These are phyloP conservation scores for Farysia itapuensis DNA, from an alignment of 1,284 basidiomycete species.

Conservation along the genomic window DNA sequence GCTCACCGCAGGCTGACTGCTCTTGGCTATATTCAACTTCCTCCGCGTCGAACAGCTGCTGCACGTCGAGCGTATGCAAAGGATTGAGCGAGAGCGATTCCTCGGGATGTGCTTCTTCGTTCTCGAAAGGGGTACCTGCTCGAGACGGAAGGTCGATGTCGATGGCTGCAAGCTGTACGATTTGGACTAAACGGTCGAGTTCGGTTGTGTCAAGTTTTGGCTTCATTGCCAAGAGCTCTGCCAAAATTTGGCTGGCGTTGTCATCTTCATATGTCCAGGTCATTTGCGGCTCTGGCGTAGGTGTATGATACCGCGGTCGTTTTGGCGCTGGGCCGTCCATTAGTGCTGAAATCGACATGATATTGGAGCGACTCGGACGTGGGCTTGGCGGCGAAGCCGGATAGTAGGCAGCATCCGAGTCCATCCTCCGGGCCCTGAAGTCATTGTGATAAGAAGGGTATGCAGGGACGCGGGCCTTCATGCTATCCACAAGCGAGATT, in stretches of 20 bases:
- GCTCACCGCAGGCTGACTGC: conserved; percentile 8
- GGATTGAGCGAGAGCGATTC: conserved; percentile 12
- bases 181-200: conserved; percentile 28
- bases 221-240: conserved; percentile 7
- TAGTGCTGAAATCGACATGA: conserved; percentile 40
- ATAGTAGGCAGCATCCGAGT: not conserved
- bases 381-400: conserved; percentile 13
- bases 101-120: conserved; percentile 2
- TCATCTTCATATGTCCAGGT: conserved; percentile 34
- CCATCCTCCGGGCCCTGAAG: conserved; percentile 2
- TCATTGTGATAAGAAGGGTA: not conserved
- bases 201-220: conserved; percentile 27
- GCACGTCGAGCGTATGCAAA: conserved; percentile 17
- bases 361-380: conserved; percentile 25
- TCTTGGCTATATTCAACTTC: conserved; percentile 20
- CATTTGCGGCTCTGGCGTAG: conserved; percentile 5
- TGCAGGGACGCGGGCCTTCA: conserved; percentile 1
- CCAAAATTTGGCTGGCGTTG: conserved; percentile 21
- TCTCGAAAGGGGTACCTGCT: not conserved
- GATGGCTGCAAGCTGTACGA: conserved; percentile 26
- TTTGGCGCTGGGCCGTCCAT: conserved; percentile 20
- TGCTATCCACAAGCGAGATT: conserved; percentile 17
- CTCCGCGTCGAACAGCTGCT: conserved; percentile 13
- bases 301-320: conserved; percentile 6
- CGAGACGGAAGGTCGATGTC: conserved; percentile 10